Evolutionary conservation across 495 filamentous ascomycete genomes (phyloP).

Genomic region (Cercophora sp.): DNA sequence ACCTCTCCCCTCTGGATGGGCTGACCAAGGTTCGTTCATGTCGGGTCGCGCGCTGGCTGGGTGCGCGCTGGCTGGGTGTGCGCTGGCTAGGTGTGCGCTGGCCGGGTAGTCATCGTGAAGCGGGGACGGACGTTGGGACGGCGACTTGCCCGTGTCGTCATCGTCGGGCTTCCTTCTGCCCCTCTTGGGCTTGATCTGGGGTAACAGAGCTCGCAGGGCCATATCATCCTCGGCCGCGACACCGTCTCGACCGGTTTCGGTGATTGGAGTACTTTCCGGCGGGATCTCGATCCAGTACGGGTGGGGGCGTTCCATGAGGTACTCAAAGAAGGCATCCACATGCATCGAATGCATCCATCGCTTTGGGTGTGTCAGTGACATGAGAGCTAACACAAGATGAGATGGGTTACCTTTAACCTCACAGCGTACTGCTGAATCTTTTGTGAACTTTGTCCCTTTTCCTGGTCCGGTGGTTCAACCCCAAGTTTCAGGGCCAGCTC

Average conservation of each 20-base stretch:
- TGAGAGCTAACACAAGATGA: too few species aligned
- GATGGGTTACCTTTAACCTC: slow-evolving; percentile 86
- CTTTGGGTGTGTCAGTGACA: too few species aligned
- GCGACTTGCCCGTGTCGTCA: slow-evolving; percentile 57
- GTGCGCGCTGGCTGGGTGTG: too few species aligned
- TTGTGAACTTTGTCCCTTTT: slow-evolving; percentile 89
- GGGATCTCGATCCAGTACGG: slow-evolving; percentile 84
- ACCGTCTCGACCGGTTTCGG: slow-evolving; percentile 70
- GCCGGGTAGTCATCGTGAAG: slow-evolving; percentile 54
- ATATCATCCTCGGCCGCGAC: slow-evolving; percentile 90
- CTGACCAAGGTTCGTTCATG: slow-evolving; percentile 41
- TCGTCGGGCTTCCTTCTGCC: slow-evolving; percentile 82
- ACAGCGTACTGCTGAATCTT: slow-evolving; percentile 98
- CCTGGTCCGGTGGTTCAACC: slow-evolving; percentile 78
- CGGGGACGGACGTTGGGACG: slow-evolving; percentile 64
- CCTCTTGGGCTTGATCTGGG: slow-evolving; percentile 84
- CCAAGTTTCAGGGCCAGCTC: slow-evolving; percentile 84
- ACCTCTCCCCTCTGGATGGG: slow-evolving; percentile 44
- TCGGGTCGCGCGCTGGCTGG: slow-evolving; percentile 38
- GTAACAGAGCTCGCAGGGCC: slow-evolving; percentile 81
- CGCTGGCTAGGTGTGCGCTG: too few species aligned
- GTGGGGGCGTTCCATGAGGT: slow-evolving; percentile 74
- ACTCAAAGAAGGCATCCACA: slow-evolving; percentile 95
- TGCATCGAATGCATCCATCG: slow-evolving; percentile 99
- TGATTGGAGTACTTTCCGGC: slow-evolving; percentile 54